These are phyloP conservation scores for Diversispora epigaea DNA, from an alignment of 192 early-diverging fungal genomes.

Conservation along the genomic window DNA sequence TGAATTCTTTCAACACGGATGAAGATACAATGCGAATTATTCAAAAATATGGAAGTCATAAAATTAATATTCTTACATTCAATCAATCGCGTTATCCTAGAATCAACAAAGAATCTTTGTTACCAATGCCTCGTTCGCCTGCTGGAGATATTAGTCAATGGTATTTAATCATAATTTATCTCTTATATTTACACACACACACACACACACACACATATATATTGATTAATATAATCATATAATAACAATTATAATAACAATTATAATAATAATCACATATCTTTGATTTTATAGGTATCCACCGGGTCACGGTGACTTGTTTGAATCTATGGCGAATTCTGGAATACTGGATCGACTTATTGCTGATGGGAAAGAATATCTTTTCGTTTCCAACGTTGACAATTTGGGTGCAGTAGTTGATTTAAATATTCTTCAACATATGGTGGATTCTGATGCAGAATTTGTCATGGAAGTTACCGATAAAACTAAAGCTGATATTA, in stretches of 20 bases:
- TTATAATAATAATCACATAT: too few relatives aligned
- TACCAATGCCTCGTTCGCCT: constrained; percentile 77
- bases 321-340: constrained; percentile 89
- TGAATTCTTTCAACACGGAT: constrained; percentile 99
- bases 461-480: constrained; percentile 99
- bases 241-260: too few relatives aligned
- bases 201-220: too few relatives aligned
- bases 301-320: constrained; percentile 98
- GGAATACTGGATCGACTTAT: constrained; percentile 92
- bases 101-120: constrained; percentile 86
- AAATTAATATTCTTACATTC: constrained; percentile 92
- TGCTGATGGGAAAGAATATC: constrained; percentile 94
- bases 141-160: constrained; percentile 68
- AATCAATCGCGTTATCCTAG: constrained; percentile 96
- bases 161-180: constrained; percentile 38
- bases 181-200: neutral
- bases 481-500: constrained; percentile 99
- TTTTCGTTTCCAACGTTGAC: constrained; percentile 99
- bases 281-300: constrained; percentile 67
- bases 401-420: constrained; percentile 98
- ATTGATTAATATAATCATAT: too few relatives aligned
- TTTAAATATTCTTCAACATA: constrained; percentile 85
- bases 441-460: constrained; percentile 83
- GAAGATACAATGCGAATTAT: constrained; percentile 95
- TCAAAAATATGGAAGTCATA: constrained; percentile 95